Conservation (phyloP, 139 green algal genomes). For the Tetradesmus lagerheimii region DNA sequence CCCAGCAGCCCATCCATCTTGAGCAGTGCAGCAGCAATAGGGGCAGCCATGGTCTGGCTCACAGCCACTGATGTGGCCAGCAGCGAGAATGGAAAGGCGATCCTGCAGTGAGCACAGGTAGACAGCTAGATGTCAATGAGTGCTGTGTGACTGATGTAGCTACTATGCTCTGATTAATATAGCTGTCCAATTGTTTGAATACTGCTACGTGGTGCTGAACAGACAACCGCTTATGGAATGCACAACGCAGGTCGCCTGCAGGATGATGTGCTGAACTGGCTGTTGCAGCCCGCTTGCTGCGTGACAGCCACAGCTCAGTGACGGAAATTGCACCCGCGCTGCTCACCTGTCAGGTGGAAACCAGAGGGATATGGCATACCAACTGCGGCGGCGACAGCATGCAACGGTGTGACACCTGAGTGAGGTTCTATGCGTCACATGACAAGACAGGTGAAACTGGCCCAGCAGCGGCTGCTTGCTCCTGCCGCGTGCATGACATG, state of each 20-base stretch:
- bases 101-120: neutral
- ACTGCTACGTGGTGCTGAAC: too few relatives aligned
- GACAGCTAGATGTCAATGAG: neutral
- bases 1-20: slow-evolving; percentile 30
- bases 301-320: too few relatives aligned
- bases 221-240: too few relatives aligned
- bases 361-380: slow-evolving; percentile 24
- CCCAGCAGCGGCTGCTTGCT: neutral
- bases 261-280: too few relatives aligned
- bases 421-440: neutral
- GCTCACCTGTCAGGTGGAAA: slow-evolving; percentile 20
- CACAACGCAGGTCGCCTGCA: too few relatives aligned
- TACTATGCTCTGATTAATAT: too few relatives aligned
- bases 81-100: neutral
- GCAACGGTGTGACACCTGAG: neutral
- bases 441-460: too few relatives aligned
- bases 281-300: too few relatives aligned
- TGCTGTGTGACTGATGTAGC: too few relatives aligned
- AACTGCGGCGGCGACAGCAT: neutral
- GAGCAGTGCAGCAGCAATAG: slow-evolving; percentile 42
- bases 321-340: neutral
- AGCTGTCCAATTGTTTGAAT: too few relatives aligned
- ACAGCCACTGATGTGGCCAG: slow-evolving; percentile 20
- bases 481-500: neutral
- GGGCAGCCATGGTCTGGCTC: slow-evolving; percentile 36